phyloP scores from a whole-genome alignment of 2,329 filamentous ascomycete species.

The Phialocephala sp. region DNA sequence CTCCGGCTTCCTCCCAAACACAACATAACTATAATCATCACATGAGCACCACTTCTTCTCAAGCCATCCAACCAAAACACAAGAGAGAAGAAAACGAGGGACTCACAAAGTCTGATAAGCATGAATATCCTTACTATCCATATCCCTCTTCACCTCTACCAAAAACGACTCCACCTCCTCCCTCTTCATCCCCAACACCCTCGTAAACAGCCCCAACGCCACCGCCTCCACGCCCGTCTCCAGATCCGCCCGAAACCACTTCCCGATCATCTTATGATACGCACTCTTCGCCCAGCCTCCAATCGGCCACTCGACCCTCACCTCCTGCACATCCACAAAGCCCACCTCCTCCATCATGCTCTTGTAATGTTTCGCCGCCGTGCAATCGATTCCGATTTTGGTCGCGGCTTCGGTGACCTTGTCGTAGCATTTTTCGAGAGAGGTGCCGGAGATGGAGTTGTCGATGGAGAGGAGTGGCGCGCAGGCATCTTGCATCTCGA shows the following conservation, averaged over 20 bases:
- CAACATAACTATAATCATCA: slow-evolving; percentile 21
- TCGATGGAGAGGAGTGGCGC: slow-evolving; percentile 23
- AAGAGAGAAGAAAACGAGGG: not conserved
- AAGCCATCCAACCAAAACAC: too few relatives aligned
- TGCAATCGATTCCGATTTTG: slow-evolving; percentile 27
- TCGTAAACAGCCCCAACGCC: slow-evolving; percentile 18
- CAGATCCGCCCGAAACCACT: slow-evolving; percentile 35
- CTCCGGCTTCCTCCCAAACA: slow-evolving; percentile 20
- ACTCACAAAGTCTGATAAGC: slow-evolving; percentile 29
- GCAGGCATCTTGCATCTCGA: slow-evolving; percentile 43
- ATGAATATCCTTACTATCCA: slow-evolving; percentile 25
- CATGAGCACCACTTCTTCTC: not conserved
- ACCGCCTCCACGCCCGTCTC: slow-evolving; percentile 18
- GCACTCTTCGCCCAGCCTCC: slow-evolving; percentile 48
- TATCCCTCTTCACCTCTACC: slow-evolving; percentile 21
- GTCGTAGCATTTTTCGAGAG: slow-evolving; percentile 17
- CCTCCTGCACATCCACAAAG: slow-evolving; percentile 45
- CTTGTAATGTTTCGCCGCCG: slow-evolving; percentile 21
- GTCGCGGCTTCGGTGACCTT: slow-evolving; percentile 9
- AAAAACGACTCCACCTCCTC: slow-evolving; percentile 22
- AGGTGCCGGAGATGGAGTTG: slow-evolving; percentile 30
- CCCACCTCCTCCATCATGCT: slow-evolving; percentile 39
- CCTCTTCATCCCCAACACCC: slow-evolving; percentile 25
- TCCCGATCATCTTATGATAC: slow-evolving; percentile 43
- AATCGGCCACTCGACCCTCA: slow-evolving; percentile 48